Evolutionary conservation across 2,329 filamentous ascomycete genomes (phyloP), one percentile per base, ranked within the genome.

Genomic region (Exophiala calicioides): DNA sequence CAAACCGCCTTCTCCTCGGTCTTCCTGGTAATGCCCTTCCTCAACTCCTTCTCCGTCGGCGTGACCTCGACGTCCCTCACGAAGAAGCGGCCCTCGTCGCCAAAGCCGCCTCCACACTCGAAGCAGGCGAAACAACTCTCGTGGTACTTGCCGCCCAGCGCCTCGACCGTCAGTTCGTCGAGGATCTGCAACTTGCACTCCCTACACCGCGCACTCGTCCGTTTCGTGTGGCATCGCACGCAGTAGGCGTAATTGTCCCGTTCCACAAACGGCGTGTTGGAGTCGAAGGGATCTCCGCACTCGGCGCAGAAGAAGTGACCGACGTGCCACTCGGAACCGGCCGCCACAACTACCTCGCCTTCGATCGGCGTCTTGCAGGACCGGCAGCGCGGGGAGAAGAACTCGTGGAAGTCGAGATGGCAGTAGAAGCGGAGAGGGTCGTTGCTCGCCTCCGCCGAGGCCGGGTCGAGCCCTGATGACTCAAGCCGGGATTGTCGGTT

Each of bases 271-370:
- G 93, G 91, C 7, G 76, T 84, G 3, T 65, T 67, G 0, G 73
- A 68, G 53, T 78, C 76, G 57, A 85, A 85, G 1, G 81, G 81
- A 71, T 98, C 91, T 58, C 93, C 93, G 65, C 93, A 98, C 75
- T 98, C 90, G 31, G 93, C 93, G 64, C 93, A 98, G 78, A 98
- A 98, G 73, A 98, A 98, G 70, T 98, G 93, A 0, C 93, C 93
- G 42, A 88, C 87, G 67, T 98, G 93, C 88, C 89, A 98, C 69
- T 95, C 90, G n/a, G 85, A 81, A 1, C 93, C 93, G 46, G 95
- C 88, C 1, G 93, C 93, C 10, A 96, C 85, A 23, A 96, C 84
- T 58, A 97, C 89, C 68, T 97, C 90, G 31, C 90, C 90, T 58
- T 97, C 84, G 61, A 98, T 98, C 3, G 93, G 91, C 5, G 93